Evolutionary conservation across 2,329 filamentous ascomycete species (phyloP).

Genomic region (Falciphora oryzae): DNA sequence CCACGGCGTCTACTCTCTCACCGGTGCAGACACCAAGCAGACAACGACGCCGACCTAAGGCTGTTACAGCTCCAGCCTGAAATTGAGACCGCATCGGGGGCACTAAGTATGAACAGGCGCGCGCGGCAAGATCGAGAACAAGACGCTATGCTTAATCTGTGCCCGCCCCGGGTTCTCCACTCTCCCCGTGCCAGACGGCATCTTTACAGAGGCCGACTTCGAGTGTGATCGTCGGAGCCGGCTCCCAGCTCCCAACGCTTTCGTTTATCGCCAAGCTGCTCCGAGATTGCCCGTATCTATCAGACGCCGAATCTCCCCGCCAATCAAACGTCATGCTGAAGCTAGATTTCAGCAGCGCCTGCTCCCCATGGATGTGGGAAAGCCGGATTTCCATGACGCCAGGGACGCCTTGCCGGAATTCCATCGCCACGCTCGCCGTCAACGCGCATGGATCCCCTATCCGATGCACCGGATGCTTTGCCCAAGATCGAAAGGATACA

Average conservation of each 20-base stretch:
- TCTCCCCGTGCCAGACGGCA: background rate
- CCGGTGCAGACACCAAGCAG: no score
- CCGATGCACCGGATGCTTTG: no score
- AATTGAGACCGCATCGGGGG: background rate
- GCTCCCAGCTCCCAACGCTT: no score
- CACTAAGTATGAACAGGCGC: background rate
- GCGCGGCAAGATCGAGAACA: no score
- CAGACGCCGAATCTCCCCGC: background rate
- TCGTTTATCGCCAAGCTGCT: background rate
- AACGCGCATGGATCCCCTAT: no score
- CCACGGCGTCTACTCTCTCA: background rate
- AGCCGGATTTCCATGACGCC: no score
- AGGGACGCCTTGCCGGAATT: background rate
- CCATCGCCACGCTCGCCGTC: background rate
- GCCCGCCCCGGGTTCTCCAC: background rate
- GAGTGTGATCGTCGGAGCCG: no score
- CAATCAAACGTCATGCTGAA: background rate
- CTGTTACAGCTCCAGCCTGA: background rate
- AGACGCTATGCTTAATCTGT: no score
- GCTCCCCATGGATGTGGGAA: no score
- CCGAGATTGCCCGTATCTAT: background rate
- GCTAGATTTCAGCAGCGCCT: background rate
- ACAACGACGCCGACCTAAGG: no score
- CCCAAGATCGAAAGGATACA: no score
- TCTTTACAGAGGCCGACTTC: no score